Percentiles rank a stretch among this genome's conserved stretches.
Conservation (phyloP, 805 yeast species). For the Hanseniaspora pseudoguilliermondii region DNA sequence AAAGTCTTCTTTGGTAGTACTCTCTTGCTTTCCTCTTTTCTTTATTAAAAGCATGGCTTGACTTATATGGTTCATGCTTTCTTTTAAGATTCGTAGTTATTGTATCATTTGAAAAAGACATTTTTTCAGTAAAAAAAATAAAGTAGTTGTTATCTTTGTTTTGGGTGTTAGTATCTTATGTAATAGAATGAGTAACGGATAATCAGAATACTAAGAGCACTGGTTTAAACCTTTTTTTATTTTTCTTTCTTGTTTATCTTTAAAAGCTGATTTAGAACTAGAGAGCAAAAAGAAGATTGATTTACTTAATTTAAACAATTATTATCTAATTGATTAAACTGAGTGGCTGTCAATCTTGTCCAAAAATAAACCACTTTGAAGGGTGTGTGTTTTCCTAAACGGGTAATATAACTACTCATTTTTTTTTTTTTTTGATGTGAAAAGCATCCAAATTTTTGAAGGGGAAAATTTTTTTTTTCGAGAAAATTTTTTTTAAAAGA, state of each 20-base stretch:
- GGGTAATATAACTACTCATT: neutral
- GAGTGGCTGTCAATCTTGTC: neutral
- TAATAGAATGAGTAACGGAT: too few species aligned
- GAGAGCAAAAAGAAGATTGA: too few species aligned
- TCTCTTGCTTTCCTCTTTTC: neutral
- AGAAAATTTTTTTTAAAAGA: too few species aligned
- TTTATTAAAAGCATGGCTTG: neutral
- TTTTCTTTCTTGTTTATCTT: neutral
- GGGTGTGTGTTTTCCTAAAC: neutral
- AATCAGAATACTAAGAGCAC: neutral
- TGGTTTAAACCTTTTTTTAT: neutral
- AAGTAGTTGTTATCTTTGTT: neutral
- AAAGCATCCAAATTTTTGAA: too few species aligned
- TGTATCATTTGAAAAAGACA: neutral
- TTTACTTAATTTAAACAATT: neutral
- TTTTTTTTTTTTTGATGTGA: neutral
- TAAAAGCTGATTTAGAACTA: too few species aligned
- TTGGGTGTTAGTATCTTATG: too few species aligned
- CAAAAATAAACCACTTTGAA: neutral
- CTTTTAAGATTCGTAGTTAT: neutral
- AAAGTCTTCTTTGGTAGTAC: neutral
- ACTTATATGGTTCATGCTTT: neutral
- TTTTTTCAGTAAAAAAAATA: neutral
- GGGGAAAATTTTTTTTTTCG: too few species aligned
- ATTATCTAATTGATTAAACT: neutral